These are phyloP conservation scores for Jamesozyma rosinii DNA, from an alignment of 805 yeast species.

Conservation along the genomic window DNA sequence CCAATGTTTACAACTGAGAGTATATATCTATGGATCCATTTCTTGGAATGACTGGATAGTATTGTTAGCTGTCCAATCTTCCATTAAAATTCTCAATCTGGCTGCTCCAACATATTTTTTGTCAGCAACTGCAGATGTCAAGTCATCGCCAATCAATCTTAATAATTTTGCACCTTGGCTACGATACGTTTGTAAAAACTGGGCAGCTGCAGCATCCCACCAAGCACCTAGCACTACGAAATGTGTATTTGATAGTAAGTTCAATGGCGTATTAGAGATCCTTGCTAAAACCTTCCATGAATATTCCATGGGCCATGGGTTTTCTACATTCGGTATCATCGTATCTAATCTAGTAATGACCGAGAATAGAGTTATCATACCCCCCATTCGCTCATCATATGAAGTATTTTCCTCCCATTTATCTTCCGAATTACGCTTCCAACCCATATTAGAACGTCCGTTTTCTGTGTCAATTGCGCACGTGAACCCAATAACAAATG, in stretches of 20 bases:
- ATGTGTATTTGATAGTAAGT: slow-evolving; percentile 55
- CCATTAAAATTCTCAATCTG: slow-evolving; percentile 65
- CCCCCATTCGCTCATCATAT: slow-evolving; percentile 80
- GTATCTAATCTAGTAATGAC: slow-evolving; percentile 49
- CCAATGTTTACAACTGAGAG: no score
- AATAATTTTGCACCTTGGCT: slow-evolving; percentile 61
- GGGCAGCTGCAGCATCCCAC: slow-evolving; percentile 79
- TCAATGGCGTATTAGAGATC: slow-evolving; percentile 46
- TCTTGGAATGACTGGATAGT: slow-evolving; percentile 34
- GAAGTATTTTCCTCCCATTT: slow-evolving; percentile 48
- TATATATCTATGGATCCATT: slow-evolving; percentile 24
- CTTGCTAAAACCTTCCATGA: slow-evolving; percentile 73
- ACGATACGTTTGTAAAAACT: slow-evolving; percentile 52
- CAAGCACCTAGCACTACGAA: slow-evolving; percentile 65
- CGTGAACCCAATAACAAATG: slow-evolving; percentile 73
- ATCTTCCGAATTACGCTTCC: slow-evolving; percentile 46
- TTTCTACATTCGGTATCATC: slow-evolving; percentile 2
- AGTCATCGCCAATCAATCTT: slow-evolving; percentile 35
- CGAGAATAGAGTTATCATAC: slow-evolving; percentile 73
- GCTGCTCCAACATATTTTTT: slow-evolving; percentile 66
- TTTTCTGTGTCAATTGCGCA: slow-evolving; percentile 70
- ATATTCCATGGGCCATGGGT: slow-evolving; percentile 26
- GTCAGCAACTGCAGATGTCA: slow-evolving; percentile 46
- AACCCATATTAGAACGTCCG: slow-evolving; percentile 81
- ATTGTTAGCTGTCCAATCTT: slow-evolving; percentile 56